Base-by-base conservation (phyloP, 495 filamentous ascomycete species). In the Collariella sp. region DNA sequence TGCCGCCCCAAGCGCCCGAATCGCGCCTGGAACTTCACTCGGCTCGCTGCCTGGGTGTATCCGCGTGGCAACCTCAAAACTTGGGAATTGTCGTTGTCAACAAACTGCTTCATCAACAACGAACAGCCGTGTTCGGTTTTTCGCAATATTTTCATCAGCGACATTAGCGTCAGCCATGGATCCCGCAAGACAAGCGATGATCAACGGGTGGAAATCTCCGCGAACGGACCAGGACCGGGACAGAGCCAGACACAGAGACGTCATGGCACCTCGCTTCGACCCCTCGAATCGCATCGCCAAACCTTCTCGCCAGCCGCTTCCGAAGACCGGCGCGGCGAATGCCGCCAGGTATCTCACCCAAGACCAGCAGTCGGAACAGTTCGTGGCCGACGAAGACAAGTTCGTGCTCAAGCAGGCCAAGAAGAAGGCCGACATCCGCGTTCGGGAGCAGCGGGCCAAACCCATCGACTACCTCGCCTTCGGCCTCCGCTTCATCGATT, bases 351-450 rank as follows among this genome's bases (percentile, higher is more conserved):
- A 73, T 56, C 60, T 76, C 38, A 76, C 69, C 5, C 71, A 74
- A 52, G 87, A 89, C 50, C 83, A 91, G 65, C 88, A 88, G 59
- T 86, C 81, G 59, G 77, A 83, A 36, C 76, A 84, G 61, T 99
- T 94, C 80, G 85, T 99, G 20, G 84, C 91, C 48, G 87, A 93
- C 64, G 93, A 99, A 69, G 93, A 97, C 71, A 80, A 85, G 49
- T 99, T 99, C 63, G 93, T 99, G 19, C 75, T 99, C 58, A 90
- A 91, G 67, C 93, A 99, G 67, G 86, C 93, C 23, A 97, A 96
- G 73, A 97, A 94, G 75, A 97, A 96, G 75, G 91, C 93, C 35
- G 88, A 89, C 61, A 95, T 99, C 52, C 84, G 93, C 6, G 90
- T 97, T n/a, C 87, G 90, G 58, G 91, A 94, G 68, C 87, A 85